Percentiles rank a stretch among this genome's conserved stretches.
Evolutionary conservation across 2,329 filamentous ascomycete species (phyloP).

Genomic region (Meredithiella fracta): DNA sequence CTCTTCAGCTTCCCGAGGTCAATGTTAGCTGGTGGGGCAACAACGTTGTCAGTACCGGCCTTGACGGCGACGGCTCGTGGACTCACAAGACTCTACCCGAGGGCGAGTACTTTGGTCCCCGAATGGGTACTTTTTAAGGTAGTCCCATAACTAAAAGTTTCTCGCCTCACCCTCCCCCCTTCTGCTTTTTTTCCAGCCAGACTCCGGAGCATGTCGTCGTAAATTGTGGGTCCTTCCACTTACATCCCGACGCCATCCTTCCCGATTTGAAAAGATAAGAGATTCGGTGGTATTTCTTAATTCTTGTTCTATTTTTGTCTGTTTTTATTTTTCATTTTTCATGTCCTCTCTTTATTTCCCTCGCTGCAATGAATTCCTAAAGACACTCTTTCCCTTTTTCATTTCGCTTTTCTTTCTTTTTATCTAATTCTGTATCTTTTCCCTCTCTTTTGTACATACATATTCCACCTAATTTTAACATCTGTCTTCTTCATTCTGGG

Average conservation of each 20-base stretch:
- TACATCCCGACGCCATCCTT: not conserved
- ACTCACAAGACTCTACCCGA: slow-evolving; percentile 21
- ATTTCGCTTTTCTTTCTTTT: not conserved
- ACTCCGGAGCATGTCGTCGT: not conserved
- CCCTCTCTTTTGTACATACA: not conserved
- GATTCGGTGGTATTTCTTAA: not conserved
- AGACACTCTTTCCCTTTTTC: not conserved
- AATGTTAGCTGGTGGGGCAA: slow-evolving; percentile 36
- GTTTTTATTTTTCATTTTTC: not conserved
- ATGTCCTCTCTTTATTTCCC: not conserved
- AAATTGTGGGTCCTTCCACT: not conserved
- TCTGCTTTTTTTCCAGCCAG: not conserved
- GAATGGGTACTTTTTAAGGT: slow-evolving; percentile 15
- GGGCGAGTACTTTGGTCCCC: slow-evolving; percentile 22
- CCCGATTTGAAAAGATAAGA: not conserved
- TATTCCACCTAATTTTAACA: not conserved
- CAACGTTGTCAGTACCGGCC: slow-evolving; percentile 24
- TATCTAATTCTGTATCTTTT: not conserved
- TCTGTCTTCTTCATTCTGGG: too few species aligned
- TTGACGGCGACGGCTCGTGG: slow-evolving; percentile 26
- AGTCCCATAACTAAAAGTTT: slow-evolving; percentile 5
- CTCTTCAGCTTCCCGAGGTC: slow-evolving; percentile 28
- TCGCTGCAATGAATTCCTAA: not conserved
- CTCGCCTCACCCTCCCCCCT: not conserved
- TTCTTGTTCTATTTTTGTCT: not conserved